Evolutionary conservation across 2,329 filamentous ascomycete species (phyloP).

Genomic region (Ilyonectria robusta): DNA sequence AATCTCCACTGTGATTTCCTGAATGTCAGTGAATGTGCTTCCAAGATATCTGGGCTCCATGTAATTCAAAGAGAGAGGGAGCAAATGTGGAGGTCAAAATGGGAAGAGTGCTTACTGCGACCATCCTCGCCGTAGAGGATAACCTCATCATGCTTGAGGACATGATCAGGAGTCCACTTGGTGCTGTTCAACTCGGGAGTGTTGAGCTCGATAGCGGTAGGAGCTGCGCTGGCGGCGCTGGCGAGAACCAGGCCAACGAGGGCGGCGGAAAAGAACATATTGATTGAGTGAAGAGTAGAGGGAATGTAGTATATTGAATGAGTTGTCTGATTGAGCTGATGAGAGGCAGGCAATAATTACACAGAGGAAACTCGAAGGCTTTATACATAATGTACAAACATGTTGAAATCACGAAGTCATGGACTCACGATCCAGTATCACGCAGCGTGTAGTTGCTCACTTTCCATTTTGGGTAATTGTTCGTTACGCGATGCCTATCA

Average conservation of each 20-base stretch:
- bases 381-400: background rate
- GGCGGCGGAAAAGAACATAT: slow-evolving; percentile 17
- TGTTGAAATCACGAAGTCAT: background rate
- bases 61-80: background rate
- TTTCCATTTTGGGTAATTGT: background rate
- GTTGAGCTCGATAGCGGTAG: slow-evolving; percentile 12
- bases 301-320: background rate
- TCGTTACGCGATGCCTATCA: background rate
- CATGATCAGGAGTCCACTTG: slow-evolving; percentile 29
- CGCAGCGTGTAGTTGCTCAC: background rate
- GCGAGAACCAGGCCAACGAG: slow-evolving; percentile 15
- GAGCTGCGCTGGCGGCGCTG: slow-evolving; percentile 21
- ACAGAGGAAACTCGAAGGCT: background rate
- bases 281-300: slow-evolving; percentile 4
- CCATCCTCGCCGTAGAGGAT: slow-evolving; percentile 33
- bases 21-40: background rate
- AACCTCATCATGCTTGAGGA: slow-evolving; percentile 34
- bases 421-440: background rate
- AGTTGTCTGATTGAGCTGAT: background rate
- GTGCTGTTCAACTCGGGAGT: slow-evolving; percentile 32
- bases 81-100: background rate
- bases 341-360: background rate
- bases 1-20: slow-evolving; percentile 7
- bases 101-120: slow-evolving; percentile 13
- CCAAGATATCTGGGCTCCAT: background rate